These are phyloP conservation scores for Chlamydomonas reinhardtii DNA, from an alignment of 163 green algal species.

Conservation along the genomic window DNA sequence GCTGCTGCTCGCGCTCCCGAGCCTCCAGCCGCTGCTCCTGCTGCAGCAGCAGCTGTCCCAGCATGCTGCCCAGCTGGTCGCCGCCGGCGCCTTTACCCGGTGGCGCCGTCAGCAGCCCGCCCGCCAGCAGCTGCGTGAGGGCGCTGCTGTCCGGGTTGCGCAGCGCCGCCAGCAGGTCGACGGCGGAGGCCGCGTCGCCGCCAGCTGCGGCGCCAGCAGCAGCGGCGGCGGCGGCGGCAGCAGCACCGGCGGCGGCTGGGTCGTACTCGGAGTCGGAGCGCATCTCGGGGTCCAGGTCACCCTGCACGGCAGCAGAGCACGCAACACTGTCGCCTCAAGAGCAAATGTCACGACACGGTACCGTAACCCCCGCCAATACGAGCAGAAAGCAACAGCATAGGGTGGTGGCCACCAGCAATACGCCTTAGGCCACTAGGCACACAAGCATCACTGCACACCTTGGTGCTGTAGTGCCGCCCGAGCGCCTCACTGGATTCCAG, in stretches of 20 bases:
- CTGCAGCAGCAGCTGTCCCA: constrained; percentile 18
- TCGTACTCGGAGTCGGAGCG: constrained; percentile 36
- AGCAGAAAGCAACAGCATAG: too few species aligned
- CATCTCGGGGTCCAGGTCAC: constrained; percentile 1
- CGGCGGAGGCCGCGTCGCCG: background rate
- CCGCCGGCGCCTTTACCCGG: constrained; percentile 1
- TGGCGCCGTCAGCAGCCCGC: background rate
- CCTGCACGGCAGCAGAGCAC: background rate
- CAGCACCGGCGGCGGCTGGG: background rate
- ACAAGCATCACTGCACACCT: too few species aligned
- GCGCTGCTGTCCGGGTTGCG: constrained; percentile 5
- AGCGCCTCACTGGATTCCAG: constrained; percentile 14
- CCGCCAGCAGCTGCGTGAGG: constrained; percentile 6
- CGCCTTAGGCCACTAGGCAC: too few species aligned
- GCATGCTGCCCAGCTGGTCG: background rate
- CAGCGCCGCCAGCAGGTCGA: constrained; percentile 33
- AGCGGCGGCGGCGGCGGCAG: background rate
- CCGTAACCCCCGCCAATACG: too few species aligned
- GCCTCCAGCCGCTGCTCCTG: constrained; percentile 2
- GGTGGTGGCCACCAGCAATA: too few species aligned
- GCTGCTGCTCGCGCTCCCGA: background rate
- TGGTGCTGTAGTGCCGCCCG: too few species aligned
- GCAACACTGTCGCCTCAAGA: too few species aligned
- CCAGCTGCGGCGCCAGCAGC: background rate
- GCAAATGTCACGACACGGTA: too few species aligned